These are phyloP conservation scores for Kwoniella botswanensis DNA, from an alignment of 768 basidiomycete species.

Conservation along the genomic window DNA sequence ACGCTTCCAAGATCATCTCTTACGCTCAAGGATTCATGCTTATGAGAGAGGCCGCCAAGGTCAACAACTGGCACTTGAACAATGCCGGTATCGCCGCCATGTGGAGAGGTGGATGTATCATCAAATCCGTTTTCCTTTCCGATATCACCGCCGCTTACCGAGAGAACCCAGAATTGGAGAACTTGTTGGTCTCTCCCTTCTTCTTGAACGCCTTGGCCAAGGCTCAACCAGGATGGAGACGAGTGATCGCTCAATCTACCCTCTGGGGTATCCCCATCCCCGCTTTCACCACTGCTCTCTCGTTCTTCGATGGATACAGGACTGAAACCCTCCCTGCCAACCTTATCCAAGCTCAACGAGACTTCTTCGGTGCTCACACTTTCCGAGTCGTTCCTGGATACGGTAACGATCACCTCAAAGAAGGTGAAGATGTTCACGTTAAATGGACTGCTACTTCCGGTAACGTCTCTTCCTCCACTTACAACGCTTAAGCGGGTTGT, in stretches of 20 bases:
- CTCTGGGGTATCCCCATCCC: constrained; percentile 98
- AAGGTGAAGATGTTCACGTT: constrained; percentile 88
- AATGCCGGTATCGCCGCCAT: constrained; percentile 96
- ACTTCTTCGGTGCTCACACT: constrained; percentile 99
- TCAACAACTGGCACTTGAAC: constrained; percentile 88
- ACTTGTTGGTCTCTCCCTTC: constrained; percentile 93
- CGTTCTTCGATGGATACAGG: constrained; percentile 99
- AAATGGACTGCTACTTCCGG: constrained; percentile 99
- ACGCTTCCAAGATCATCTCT: constrained; percentile 99
- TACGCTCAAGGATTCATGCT: constrained; percentile 99
- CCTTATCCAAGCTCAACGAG: constrained; percentile 94
- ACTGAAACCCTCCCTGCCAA: constrained; percentile 93
- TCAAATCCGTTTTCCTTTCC: constrained; percentile 66
- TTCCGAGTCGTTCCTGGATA: constrained; percentile 92
- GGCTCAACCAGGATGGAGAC: constrained; percentile 97
- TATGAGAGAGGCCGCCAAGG: constrained; percentile 96
- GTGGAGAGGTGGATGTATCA: constrained; percentile 99
- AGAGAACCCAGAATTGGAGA: constrained; percentile 83
- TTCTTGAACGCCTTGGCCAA: constrained; percentile 85
- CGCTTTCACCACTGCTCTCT: constrained; percentile 90
- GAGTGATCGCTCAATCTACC: constrained; percentile 91
- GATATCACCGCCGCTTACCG: constrained; percentile 71
- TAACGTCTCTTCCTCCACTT: constrained; percentile 82
- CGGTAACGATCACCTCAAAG: constrained; percentile 80
- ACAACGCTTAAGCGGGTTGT: constrained; percentile 65